Evolutionary conservation across 2,329 filamentous ascomycete genomes (phyloP), one percentile per base, ranked within the genome.

Genomic region (Westerdykella ornata): DNA sequence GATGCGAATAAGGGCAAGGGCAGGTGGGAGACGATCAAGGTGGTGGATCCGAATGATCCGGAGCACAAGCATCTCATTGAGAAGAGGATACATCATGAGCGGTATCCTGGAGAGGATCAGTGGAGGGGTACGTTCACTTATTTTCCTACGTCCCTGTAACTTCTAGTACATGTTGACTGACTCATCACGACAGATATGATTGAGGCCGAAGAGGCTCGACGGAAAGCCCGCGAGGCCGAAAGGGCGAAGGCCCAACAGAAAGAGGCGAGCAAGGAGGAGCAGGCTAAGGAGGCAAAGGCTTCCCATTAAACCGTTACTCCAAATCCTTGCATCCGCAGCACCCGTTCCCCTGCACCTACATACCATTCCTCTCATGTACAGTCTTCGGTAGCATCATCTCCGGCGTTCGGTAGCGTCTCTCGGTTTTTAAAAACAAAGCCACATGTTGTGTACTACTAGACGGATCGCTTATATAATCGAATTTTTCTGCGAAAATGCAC

Each of bases 41-140:
- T 92, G 11, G 52, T 89, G 34, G 85, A 90, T 67, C 85, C 85
- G 39, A 75, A 86, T 52, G 87, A 94, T 63, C 87, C 86, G 2
- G 80, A 83, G 68, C 86, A 89, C 68, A 84, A 88, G 76, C 75
- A 84, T 56, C 64, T 88, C 52, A 85, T 94, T 53, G 86, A 94
- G 77, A 90, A 89, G 80, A 81, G 74, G 70, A 78, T 92, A 41
- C 86, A 94, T 66, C 85, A 88, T 70, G 87, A 94, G 73, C 76
- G 85, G 49, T 92, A 94, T 66, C 77, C 82, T 62, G 86, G 88
- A 34, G 86, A 94, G 71, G 89, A 97, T 67, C 76, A 96, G 57
- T 98, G 92, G 92, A 92, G 80, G 73, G 83, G 82, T 85, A 68
- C 63, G 80, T 69, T 49, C 32, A 9, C 8, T 29, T 40, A 35